phyloP scores from a whole-genome alignment of 2,329 filamentous ascomycete species.

The Hypoxylon sp. region DNA sequence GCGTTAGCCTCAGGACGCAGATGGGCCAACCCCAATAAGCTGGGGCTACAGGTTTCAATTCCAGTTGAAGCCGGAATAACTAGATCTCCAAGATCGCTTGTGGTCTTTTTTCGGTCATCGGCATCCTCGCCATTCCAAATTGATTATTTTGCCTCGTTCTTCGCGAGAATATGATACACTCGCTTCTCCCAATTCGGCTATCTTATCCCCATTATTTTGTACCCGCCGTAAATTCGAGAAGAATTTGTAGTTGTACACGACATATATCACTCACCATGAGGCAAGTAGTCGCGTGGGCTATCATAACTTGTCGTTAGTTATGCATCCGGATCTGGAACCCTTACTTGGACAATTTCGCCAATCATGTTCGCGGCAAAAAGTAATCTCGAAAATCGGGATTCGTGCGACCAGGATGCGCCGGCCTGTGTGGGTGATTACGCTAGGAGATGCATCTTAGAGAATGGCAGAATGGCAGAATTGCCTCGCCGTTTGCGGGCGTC shows the following conservation, averaged over 20 bases:
- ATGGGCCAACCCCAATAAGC: constrained; percentile 37
- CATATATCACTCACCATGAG: constrained; percentile 34
- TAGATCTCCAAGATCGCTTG: constrained; percentile 19
- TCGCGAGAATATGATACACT: constrained; percentile 18
- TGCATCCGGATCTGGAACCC: constrained; percentile 30
- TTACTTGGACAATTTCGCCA: constrained; percentile 43
- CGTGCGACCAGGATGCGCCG: constrained; percentile 43
- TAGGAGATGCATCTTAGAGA: constrained; percentile 32
- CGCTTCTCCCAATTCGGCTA: constrained; percentile 7
- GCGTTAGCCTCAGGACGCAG: constrained; percentile 31
- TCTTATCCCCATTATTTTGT: constrained; percentile 23
- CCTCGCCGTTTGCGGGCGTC: constrained; percentile 41
- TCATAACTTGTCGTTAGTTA: constrained; percentile 20
- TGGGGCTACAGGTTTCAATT: constrained; percentile 10
- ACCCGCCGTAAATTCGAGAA: constrained; percentile 19
- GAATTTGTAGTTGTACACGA: constrained; percentile 23
- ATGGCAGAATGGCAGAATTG: constrained; percentile 37
- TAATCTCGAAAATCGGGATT: constrained; percentile 49
- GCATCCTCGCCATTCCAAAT: constrained; percentile 35
- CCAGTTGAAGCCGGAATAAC: constrained; percentile 27
- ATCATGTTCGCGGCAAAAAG: constrained; percentile 46
- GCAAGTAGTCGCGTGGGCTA: constrained; percentile 44
- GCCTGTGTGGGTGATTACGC: constrained; percentile 48
- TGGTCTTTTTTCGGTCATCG: constrained; percentile 43
- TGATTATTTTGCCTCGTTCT: constrained; percentile 25